Conservation (phyloP, 2,329 filamentous ascomycete species). For the Pseudopithomyces chartarum region DNA sequence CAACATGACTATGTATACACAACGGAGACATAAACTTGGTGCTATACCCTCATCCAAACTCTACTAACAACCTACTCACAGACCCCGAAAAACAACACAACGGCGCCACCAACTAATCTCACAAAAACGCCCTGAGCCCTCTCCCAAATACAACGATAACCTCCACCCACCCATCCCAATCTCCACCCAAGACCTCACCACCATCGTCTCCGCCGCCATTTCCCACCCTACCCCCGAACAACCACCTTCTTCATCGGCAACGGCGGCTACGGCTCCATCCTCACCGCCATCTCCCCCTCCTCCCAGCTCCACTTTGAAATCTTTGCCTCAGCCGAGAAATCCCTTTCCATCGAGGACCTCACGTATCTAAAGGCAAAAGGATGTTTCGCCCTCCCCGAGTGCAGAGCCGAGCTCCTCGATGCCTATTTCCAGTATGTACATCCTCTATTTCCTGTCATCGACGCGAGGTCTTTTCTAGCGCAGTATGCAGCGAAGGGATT, state of each 20-base stretch:
- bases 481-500: constrained; percentile 32
- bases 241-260: constrained; percentile 13
- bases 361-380: constrained; percentile 41
- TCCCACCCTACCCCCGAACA: constrained; percentile 9
- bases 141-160: background rate
- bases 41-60: background rate
- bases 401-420: constrained; percentile 36
- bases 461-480: constrained; percentile 34
- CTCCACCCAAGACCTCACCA: background rate
- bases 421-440: constrained; percentile 48
- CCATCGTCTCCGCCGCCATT: constrained; percentile 9
- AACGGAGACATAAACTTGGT: background rate
- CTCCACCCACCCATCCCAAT: background rate
- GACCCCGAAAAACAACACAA: background rate
- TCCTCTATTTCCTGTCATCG: constrained; percentile 45
- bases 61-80: background rate
- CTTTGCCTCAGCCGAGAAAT: constrained; percentile 11
- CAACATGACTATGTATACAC: background rate
- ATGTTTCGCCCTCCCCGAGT: constrained; percentile 38
- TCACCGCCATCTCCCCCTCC: constrained; percentile 3
- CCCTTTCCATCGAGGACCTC: constrained; percentile 26
- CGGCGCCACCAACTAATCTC: background rate
- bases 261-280: constrained; percentile 12
- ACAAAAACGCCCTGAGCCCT: background rate
- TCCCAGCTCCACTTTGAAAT: constrained; percentile 15